Percentiles rank a stretch among this genome's conserved stretches.
Conservation (phyloP, 176 grass and related monocot genomes). For the Lolium rigidum region DNA sequence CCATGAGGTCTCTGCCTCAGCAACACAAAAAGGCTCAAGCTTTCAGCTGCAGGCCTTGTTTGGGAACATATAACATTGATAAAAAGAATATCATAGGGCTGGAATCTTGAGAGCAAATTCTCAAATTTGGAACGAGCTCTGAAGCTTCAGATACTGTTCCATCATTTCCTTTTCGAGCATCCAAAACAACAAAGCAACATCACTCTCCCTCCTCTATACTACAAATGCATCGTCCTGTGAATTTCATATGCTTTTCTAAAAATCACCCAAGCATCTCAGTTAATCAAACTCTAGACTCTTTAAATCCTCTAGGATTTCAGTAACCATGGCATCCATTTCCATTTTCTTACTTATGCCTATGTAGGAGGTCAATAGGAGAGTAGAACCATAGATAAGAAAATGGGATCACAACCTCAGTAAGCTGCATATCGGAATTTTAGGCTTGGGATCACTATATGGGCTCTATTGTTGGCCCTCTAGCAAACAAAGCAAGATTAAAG, state of each 20-base stretch:
- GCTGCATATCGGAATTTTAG: not conserved
- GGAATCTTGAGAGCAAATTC: not conserved
- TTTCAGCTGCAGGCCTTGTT: not conserved
- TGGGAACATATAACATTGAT: not conserved
- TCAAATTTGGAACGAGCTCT: not conserved
- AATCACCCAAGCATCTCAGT: not conserved
- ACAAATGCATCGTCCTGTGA: not conserved
- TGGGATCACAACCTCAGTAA: not conserved
- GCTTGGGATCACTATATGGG: not conserved
- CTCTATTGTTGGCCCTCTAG: too few species aligned
- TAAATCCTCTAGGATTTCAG: not conserved
- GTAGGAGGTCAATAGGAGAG: not conserved
- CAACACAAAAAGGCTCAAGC: not conserved
- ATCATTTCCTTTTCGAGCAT: not conserved
- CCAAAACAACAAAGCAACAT: constrained; percentile 12
- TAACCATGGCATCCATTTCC: not conserved
- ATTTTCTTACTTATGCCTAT: not conserved
- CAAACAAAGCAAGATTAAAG: not conserved
- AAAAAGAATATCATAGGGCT: not conserved
- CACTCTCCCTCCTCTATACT: not conserved
- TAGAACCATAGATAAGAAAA: not conserved
- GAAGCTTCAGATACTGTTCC: not conserved
- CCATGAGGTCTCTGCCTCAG: not conserved
- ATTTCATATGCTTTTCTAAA: not conserved
- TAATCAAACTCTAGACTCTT: not conserved